A percentile compares a stretch with the other conserved stretches of the same genome.
Evolutionary conservation across 805 yeast species (phyloP).

Genomic region (Pichia membranifaciens): DNA sequence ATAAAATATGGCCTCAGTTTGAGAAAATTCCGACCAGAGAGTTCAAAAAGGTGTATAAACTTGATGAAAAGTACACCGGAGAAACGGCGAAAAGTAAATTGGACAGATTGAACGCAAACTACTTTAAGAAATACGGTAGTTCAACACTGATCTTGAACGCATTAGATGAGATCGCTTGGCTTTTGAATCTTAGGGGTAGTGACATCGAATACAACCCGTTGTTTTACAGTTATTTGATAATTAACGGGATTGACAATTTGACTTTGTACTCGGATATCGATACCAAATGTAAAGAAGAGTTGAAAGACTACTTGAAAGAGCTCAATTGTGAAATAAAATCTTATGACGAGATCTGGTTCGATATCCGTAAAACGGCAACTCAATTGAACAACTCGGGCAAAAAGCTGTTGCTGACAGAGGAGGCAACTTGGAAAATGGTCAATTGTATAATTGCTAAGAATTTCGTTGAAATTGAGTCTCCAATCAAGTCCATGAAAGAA

Average conservation of each 20-base stretch:
- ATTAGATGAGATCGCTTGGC: constrained; percentile 88
- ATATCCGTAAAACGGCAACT: constrained; percentile 34
- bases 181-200: constrained; percentile 65
- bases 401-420: constrained; percentile 47
- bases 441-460: constrained; percentile 39
- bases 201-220: constrained; percentile 54
- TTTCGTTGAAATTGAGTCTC: constrained; percentile 44
- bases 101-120: constrained; percentile 34
- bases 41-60: constrained; percentile 41
- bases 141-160: constrained; percentile 36
- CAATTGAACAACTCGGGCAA: constrained; percentile 17
- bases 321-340: constrained; percentile 39
- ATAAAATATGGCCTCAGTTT: constrained; percentile 44
- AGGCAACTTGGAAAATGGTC: constrained; percentile 64
- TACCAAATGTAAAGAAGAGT: constrained; percentile 33
- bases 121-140: constrained; percentile 30
- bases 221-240: constrained; percentile 45
- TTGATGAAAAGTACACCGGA: constrained; percentile 59
- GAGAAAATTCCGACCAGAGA: constrained; percentile 60
- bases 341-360: constrained; percentile 43
- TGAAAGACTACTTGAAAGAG: constrained; percentile 35
- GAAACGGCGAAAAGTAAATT: constrained; percentile 56
- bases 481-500: constrained; percentile 49
- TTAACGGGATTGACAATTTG: constrained; percentile 34
- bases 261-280: constrained; percentile 38